These are phyloP conservation scores for Sclerotinia sclerotiorum DNA, from an alignment of 2,329 filamentous ascomycete species.

Conservation along the genomic window DNA sequence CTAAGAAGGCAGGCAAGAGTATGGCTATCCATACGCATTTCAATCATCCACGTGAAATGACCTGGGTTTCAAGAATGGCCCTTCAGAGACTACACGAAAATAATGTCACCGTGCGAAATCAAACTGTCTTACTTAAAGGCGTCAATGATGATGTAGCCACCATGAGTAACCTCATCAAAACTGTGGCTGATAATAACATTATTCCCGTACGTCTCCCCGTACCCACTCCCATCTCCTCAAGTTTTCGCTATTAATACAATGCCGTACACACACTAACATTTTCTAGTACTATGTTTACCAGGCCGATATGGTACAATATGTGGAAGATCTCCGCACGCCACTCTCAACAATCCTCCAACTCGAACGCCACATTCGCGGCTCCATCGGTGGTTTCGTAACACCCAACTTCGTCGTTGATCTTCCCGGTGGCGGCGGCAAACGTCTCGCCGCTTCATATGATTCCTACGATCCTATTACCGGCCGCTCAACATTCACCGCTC, in stretches of 20 bases:
- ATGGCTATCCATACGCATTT: constrained; percentile 66
- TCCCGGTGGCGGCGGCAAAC: constrained; percentile 63
- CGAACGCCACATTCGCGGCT: constrained; percentile 58
- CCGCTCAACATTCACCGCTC: constrained; percentile 55
- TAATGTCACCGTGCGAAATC: constrained; percentile 58
- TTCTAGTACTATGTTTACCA: constrained; percentile 66
- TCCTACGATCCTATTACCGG: constrained; percentile 55
- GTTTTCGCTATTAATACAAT: not conserved
- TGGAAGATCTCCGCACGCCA: constrained; percentile 63
- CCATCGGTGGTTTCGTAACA: constrained; percentile 61
- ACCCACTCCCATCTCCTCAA: not conserved
- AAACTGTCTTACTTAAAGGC: constrained; percentile 58
- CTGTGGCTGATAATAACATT: constrained; percentile 56
- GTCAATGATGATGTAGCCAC: constrained; percentile 57
- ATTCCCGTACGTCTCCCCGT: constrained; percentile 49
- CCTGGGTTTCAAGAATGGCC: constrained; percentile 57
- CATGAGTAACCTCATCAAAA: constrained; percentile 54
- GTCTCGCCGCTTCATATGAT: constrained; percentile 53
- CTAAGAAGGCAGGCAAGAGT: constrained; percentile 54
- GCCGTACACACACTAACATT: constrained; percentile 16
- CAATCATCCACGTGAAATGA: constrained; percentile 62
- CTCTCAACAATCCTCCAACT: constrained; percentile 58
- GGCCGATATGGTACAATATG: constrained; percentile 59
- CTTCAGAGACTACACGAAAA: constrained; percentile 51
- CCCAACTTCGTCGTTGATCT: constrained; percentile 64